Conservation (phyloP, 225 moss, liverwort and hornwort genomes). For the Anthoceros angustus region DNA sequence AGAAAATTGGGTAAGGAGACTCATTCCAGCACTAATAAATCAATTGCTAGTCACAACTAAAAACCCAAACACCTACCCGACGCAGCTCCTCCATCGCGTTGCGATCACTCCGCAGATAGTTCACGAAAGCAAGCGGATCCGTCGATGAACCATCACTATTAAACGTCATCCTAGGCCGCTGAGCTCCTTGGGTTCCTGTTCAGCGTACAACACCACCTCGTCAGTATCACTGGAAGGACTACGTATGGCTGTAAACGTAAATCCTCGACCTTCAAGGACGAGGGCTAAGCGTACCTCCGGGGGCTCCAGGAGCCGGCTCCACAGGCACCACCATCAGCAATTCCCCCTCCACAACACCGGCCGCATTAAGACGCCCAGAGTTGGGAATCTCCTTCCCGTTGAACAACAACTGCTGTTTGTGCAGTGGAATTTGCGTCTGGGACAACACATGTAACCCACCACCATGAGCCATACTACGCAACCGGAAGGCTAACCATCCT, state of each 20-base stretch:
- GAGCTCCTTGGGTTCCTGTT: constrained; percentile 40
- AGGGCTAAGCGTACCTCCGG: neutral
- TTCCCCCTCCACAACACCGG: constrained; percentile 83
- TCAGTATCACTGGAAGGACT: neutral
- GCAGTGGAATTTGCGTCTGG: constrained; percentile 85
- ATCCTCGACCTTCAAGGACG: neutral
- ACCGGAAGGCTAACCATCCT: neutral
- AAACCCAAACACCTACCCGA: constrained; percentile 29
- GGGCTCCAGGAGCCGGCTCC: constrained; percentile 9
- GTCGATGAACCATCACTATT: constrained; percentile 79
- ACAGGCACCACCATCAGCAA: constrained; percentile 87
- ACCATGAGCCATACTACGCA: neutral
- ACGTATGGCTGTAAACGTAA: neutral
- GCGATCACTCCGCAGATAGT: constrained; percentile 64
- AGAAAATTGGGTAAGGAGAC: neutral
- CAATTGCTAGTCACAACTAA: neutral
- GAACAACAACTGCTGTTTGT: constrained; percentile 74
- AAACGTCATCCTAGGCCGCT: constrained; percentile 51
- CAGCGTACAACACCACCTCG: constrained; percentile 4
- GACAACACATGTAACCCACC: neutral
- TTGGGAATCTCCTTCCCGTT: constrained; percentile 79
- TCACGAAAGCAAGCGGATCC: constrained; percentile 72
- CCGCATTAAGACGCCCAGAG: constrained; percentile 48
- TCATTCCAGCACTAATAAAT: neutral
- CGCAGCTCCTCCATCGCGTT: constrained; percentile 62